Base-by-base conservation (phyloP, 164 flowering plant species). In the Paratinospora sagittata region DNA sequence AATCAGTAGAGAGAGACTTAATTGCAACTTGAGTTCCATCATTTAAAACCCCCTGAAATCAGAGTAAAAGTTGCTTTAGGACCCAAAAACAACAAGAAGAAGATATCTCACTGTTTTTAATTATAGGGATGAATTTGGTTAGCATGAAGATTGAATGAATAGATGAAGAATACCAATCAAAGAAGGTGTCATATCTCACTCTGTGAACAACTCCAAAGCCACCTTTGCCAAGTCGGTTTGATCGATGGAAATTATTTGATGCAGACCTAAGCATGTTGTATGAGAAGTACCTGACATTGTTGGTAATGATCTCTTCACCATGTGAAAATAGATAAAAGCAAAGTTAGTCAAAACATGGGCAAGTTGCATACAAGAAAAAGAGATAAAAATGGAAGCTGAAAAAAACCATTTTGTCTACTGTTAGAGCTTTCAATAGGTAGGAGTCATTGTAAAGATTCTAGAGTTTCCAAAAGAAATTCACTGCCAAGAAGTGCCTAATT, bases 161-260 rank as follows among this genome's bases (percentile, higher is more conserved):
- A 27, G 27, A 61, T 65, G 65, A 43, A 62, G 61, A 61, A 26
- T 16, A 34, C 10, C 19, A 60, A 11, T 30, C 43, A 26, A 58
- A 17, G 11, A n/a, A 17, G 19, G 17, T 41, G 4, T 37, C 27
- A 39, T 68, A 45, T 24, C 85, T 83, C 74, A 92, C 97, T 85
- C 68, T 89, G 70, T 88, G 82, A 61, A 92, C 97, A 71, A 88
- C 88, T 69, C 97, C 97, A 72, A 85, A 92, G 78, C 96, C 96
- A 60, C 97, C 96, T 67, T 83, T 79, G 6, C 97, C 97, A n/a
- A 92, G 78, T 78, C 52, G 83, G 79, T 81, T 89, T 19, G 82
- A 82, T 39, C 82, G 85, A 74, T 86, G 88, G 70, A 92, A 90
- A 73, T 81, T 67, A 13, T 70, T 52, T 8, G 97, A 89, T 41